Evolutionary conservation across 345 rosid species (phyloP), one percentile per base, ranked within the genome.

Genomic region (Moringa oleifera): DNA sequence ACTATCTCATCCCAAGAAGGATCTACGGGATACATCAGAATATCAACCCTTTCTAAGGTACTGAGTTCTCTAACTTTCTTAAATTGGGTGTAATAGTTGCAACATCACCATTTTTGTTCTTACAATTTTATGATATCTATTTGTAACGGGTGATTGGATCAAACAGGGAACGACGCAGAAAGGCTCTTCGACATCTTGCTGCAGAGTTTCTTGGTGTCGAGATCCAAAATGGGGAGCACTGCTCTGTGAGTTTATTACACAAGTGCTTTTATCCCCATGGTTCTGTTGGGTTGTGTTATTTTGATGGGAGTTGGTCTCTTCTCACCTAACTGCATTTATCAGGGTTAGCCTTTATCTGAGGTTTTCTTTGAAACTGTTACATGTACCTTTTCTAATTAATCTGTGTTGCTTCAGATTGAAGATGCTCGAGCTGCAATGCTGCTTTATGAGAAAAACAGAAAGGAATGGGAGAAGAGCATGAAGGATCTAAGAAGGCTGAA

Each of bases 161-260:
- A 68, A 71, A 59, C 85, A 94, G 96, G 77, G 90, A 72, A 53
- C 70, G 81, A 51, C 65, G 80, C 13, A 76, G 92, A 68, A 90
- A 78, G 72, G 79, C 96, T 9, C 86, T 90, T 56, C 77, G 78
- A 56, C 96, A 90, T 80, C 86, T 94, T 51, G 95, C 96, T 25
- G 53, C 86, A 0, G 96, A 94, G 78, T 70, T 88, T 76, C 85
- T 94, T 62, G 90, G 85, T n/a, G 87, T 80, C 41, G 79, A 84
- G 56, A 94, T 94, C 69, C 99, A 94, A 73, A 81, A 76, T 52
- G 97, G 99, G 62, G 97, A 94, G 80, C 99, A 94, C 68, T 90
- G 97, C 62, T 83, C 99, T 52, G 99, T 94, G 75, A 88, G 87
- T 75, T 50, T 69, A 9, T 41, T 16, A 9, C 1, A 41, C 12